Percentiles rank a stretch among this genome's conserved stretches.
phyloP scores from a whole-genome alignment of 1,284 basidiomycete genomes.

The Austroboletus novae-zelandiae region DNA sequence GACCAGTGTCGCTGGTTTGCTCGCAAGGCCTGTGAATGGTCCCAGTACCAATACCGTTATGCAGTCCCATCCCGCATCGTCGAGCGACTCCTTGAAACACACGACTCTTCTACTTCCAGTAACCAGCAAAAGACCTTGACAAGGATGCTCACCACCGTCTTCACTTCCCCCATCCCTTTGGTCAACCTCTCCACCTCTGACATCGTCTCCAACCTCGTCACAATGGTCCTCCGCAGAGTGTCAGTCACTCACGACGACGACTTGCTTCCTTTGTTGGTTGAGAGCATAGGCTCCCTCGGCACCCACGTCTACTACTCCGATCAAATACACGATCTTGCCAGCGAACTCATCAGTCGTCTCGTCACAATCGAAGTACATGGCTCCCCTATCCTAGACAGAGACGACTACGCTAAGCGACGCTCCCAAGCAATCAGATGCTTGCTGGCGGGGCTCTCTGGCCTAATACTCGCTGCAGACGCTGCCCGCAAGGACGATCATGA shows the following conservation, averaged over 20 bases:
- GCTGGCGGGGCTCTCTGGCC: slow-evolving; percentile 66
- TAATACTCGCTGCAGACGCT: slow-evolving; percentile 64
- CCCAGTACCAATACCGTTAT: slow-evolving; percentile 90
- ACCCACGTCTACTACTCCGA: slow-evolving; percentile 95
- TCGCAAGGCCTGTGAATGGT: slow-evolving; percentile 76
- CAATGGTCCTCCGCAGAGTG: slow-evolving; percentile 71
- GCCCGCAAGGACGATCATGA: slow-evolving; percentile 37
- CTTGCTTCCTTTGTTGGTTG: slow-evolving; percentile 70
- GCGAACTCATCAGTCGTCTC: slow-evolving; percentile 82
- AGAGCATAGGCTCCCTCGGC: slow-evolving; percentile 82
- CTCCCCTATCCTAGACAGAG: slow-evolving; percentile 44
- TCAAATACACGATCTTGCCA: slow-evolving; percentile 91
- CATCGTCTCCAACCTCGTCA: slow-evolving; percentile 75
- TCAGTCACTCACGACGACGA: slow-evolving; percentile 64
- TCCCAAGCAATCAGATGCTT: slow-evolving; percentile 74
- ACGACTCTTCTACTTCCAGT: slow-evolving; percentile 54
- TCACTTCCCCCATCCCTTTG: slow-evolving; percentile 79
- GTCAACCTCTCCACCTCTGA: slow-evolving; percentile 93
- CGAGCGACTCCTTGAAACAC: slow-evolving; percentile 72
- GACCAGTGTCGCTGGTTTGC: slow-evolving; percentile 85
- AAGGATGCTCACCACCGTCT: slow-evolving; percentile 81
- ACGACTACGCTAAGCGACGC: slow-evolving; percentile 45
- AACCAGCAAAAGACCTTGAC: slow-evolving; percentile 70
- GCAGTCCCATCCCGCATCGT: slow-evolving; percentile 84
- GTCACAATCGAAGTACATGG: slow-evolving; percentile 67